These are phyloP conservation scores for Eucalyptus marginata DNA, from an alignment of 345 rosid species.

Conservation along the genomic window DNA sequence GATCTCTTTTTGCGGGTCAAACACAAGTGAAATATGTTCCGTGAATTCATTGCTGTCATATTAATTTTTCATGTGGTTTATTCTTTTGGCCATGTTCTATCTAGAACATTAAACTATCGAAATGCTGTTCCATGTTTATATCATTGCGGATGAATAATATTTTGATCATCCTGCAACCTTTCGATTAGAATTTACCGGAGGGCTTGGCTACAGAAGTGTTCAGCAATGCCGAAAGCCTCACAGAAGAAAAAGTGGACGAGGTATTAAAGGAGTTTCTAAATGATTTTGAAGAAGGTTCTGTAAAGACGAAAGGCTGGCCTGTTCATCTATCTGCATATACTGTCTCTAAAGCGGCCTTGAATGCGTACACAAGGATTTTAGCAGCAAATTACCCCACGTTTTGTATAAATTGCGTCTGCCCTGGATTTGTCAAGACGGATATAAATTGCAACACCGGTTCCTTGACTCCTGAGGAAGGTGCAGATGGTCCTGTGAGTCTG, in stretches of 20 bases:
- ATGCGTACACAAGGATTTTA: slow-evolving; percentile 4
- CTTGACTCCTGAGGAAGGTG: background rate
- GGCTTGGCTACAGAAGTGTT: slow-evolving; percentile 28
- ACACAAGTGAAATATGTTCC: background rate
- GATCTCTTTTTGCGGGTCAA: background rate
- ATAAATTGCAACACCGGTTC: background rate
- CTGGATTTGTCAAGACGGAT: slow-evolving; percentile 1
- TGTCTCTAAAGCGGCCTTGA: slow-evolving; percentile 1
- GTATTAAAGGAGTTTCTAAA: slow-evolving; percentile 17
- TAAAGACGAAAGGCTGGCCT: slow-evolving; percentile 22
- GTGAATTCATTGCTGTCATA: background rate
- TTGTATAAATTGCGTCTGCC: background rate
- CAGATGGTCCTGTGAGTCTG: background rate
- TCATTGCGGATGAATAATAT: background rate
- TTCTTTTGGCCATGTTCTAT: background rate
- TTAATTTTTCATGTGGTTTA: background rate
- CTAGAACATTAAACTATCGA: background rate
- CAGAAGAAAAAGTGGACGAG: slow-evolving; percentile 28
- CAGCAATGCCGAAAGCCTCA: slow-evolving; percentile 22
- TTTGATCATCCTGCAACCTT: background rate
- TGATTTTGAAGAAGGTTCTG: slow-evolving; percentile 20
- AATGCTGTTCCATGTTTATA: background rate
- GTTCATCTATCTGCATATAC: background rate
- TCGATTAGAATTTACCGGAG: slow-evolving; percentile 7
- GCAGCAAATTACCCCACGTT: background rate